Conservation (phyloP, 2,329 filamentous ascomycete genomes). For the Colletotrichum sp. region DNA sequence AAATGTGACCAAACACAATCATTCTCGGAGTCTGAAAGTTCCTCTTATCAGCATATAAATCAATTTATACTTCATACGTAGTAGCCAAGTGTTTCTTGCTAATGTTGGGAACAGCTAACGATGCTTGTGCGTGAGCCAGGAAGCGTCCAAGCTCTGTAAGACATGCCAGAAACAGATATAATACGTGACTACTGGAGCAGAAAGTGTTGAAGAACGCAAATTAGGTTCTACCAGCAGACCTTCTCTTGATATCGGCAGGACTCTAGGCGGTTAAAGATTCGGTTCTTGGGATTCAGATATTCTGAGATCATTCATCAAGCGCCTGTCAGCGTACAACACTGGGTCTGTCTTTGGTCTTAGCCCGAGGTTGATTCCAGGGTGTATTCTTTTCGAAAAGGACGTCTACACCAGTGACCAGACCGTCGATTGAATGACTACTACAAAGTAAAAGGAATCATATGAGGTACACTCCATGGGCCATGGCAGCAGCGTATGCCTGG, state of each 20-base stretch:
- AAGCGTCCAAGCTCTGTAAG: not conserved
- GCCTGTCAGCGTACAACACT: not conserved
- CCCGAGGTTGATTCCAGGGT: not conserved
- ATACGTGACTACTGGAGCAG: rapidly evolving
- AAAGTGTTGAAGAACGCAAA: not conserved
- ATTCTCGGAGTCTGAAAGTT: not conserved
- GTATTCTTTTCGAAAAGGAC: not conserved
- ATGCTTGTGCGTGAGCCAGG: not conserved
- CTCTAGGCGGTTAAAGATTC: rapidly evolving
- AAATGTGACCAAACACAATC: rapidly evolving
- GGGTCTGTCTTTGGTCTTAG: not conserved
- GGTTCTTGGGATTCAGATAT: rapidly evolving
- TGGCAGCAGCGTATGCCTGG: not conserved
- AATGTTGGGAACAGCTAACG: not conserved
- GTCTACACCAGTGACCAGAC: not conserved
- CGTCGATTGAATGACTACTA: too few species aligned
- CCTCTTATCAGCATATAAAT: not conserved
- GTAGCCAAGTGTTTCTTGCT: not conserved
- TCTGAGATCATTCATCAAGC: not conserved
- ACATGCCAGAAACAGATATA: not conserved
- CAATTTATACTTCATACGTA: not conserved
- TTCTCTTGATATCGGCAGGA: not conserved
- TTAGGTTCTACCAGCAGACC: not conserved
- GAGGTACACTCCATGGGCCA: not conserved
- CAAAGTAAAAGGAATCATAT: not conserved